Percentiles rank a stretch among this genome's conserved stretches.
These are phyloP conservation scores for Tritrichomonas foetus DNA, from an alignment of 208 protist genomes.

Conservation along the genomic window DNA sequence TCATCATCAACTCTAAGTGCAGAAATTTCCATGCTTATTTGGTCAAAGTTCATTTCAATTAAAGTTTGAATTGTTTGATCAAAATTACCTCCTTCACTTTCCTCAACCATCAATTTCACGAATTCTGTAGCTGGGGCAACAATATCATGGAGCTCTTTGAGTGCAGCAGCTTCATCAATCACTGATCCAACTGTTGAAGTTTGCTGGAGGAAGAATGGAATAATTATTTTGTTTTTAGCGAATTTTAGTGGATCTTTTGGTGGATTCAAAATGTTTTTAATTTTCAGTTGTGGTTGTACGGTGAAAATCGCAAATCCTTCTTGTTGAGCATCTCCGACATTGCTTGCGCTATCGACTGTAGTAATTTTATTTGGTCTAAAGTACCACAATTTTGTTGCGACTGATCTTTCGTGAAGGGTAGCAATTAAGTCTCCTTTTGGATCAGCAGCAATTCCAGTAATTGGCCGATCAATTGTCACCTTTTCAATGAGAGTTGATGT, in stretches of 20 bases:
- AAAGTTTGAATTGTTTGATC: not conserved
- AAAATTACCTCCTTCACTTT: not conserved
- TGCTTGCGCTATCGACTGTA: not conserved
- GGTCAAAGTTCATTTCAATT: not conserved
- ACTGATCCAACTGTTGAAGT: no score
- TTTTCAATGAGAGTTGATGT: not conserved
- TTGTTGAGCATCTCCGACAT: not conserved
- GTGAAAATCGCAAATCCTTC: not conserved
- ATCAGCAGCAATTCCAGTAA: not conserved
- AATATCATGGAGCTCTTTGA: not conserved
- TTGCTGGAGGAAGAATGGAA: not conserved
- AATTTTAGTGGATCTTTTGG: not conserved
- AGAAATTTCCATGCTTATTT: not conserved
- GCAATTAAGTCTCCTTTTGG: not conserved
- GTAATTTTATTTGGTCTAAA: not conserved
- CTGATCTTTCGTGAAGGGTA: not conserved
- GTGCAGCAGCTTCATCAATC: not conserved
- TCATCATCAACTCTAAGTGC: not conserved
- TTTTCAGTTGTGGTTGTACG: not conserved
- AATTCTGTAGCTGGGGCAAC: not conserved
- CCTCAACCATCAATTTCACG: not conserved
- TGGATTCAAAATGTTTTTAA: not conserved
- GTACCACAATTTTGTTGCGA: slow-evolving; percentile 14
- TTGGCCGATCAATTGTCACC: not conserved
- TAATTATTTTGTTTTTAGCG: not conserved